Evolutionary conservation across 352 stramenopile species (phyloP), one percentile per base, ranked within the genome.

Genomic region (Globisporangium paddicum): DNA sequence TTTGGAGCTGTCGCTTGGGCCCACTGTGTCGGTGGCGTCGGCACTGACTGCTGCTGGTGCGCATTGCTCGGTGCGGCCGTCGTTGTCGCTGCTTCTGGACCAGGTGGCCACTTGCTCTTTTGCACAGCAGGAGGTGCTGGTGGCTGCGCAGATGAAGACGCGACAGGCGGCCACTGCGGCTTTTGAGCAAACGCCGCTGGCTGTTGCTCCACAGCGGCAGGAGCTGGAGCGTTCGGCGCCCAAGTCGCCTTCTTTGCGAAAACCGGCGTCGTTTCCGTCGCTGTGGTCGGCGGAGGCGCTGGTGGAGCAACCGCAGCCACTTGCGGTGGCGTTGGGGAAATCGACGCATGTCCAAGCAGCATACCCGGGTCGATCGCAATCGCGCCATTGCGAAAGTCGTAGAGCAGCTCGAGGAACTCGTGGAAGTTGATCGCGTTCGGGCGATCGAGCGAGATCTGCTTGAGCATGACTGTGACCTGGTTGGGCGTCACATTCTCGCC

Each of bases 331-430:
- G 34, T 37, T 9, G 72, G 51, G 6, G 71, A 53, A 8, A 87
- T 69, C 0, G 76, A 68, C 9, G 68, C 72, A 23, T 86, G 73
- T 2, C 47, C 60, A 55, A 87, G 57, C 21, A 88, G 62, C 52
- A 73, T 53, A 5, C 69, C 62, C 25, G 77, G 66, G 45, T 83
- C 77, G 28, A 89, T 58, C 19, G 70, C 68, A 50, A 91, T 91
- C 25, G 60, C 78, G 25, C 78, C 80, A 28, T 79, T 86, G 58
- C 79, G 80, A 44, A 90, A 78, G 60, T 93, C 82, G 66, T 87
- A 77, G 21, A 90, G 57, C 34, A 95, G 63, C 47, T 83, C 76
- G 34, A 95, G 72, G 52, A 96, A 96, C 71, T 96, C 85, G 34
- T 79, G 79, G 68, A 92, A 96, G 37, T 72, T 75, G 50, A 96